A percentile compares a stretch with the other conserved stretches of the same genome.
These are phyloP conservation scores for Benincasa hispida DNA, from an alignment of 306 rosid genomes.

Conservation along the genomic window DNA sequence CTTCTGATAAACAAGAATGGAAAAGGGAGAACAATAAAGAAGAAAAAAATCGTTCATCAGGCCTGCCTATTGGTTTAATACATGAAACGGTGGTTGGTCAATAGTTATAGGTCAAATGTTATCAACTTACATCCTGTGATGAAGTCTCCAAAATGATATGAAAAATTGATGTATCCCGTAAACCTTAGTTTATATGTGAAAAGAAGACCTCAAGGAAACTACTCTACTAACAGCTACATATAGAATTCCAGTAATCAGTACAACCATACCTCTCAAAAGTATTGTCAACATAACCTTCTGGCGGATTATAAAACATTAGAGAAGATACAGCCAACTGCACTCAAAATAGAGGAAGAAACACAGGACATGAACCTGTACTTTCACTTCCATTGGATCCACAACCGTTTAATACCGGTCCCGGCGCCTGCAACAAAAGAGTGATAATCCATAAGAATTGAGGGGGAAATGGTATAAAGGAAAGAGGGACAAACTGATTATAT, in stretches of 20 bases:
- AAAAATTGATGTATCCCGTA: background rate
- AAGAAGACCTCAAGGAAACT: background rate
- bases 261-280: slow-evolving; percentile 37
- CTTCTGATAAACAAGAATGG: background rate
- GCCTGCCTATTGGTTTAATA: background rate
- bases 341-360: slow-evolving; percentile 6
- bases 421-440: background rate
- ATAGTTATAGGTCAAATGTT: background rate
- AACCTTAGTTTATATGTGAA: background rate
- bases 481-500: background rate
- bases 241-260: slow-evolving; percentile 13
- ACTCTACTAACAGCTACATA: slow-evolving; percentile 7
- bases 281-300: slow-evolving; percentile 27
- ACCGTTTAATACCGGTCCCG: slow-evolving; percentile 8
- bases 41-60: background rate
- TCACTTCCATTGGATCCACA: slow-evolving; percentile 15
- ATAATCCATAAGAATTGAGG: background rate
- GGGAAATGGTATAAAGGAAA: background rate
- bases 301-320: background rate
- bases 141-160: slow-evolving; percentile 9
- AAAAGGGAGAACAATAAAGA: background rate
- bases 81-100: background rate
- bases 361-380: slow-evolving; percentile 21
- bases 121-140: background rate
- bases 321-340: slow-evolving; percentile 9